phyloP scores from a whole-genome alignment of 768 basidiomycete genomes.

The Termitomyces heimii region DNA sequence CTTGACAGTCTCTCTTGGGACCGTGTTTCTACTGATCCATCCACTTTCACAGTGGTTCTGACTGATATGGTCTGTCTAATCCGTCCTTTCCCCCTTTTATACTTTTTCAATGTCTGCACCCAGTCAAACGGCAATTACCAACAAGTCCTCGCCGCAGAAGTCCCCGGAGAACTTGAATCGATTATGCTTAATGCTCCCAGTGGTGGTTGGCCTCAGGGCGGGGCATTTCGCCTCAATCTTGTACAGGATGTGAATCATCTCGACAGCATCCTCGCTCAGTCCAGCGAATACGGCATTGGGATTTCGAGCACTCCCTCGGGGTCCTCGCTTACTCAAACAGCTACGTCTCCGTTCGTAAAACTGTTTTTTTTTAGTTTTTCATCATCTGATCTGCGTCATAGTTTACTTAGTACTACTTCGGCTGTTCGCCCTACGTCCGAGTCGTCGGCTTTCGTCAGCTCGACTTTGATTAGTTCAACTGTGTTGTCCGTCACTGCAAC shows the following conservation, averaged over 20 bases:
- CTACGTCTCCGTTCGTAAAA: constrained; percentile 18
- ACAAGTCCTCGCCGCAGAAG: constrained; percentile 50
- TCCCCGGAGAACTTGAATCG: constrained; percentile 39
- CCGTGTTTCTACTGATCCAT: constrained; percentile 58
- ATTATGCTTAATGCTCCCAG: constrained; percentile 47
- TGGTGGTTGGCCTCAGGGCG: constrained; percentile 60
- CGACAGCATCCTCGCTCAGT: constrained; percentile 65
- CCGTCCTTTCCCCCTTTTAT: not conserved
- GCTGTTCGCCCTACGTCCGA: constrained; percentile 6
- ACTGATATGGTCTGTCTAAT: constrained; percentile 47
- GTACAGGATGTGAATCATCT: constrained; percentile 42
- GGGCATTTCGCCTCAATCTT: constrained; percentile 68
- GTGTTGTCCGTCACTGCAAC: not conserved
- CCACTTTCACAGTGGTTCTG: constrained; percentile 66
- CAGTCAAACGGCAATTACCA: constrained; percentile 28
- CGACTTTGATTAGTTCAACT: not conserved
- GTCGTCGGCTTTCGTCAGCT: not conserved
- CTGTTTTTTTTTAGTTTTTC: not conserved
- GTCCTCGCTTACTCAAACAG: constrained; percentile 12
- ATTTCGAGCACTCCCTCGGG: constrained; percentile 14
- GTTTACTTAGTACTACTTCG: constrained; percentile 8
- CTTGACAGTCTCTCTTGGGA: constrained; percentile 48
- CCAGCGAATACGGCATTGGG: constrained; percentile 47
- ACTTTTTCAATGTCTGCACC: not conserved
- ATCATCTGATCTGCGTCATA: not conserved